These are phyloP conservation scores for Echria macrotheca DNA, from an alignment of 495 filamentous ascomycete species.

Conservation along the genomic window DNA sequence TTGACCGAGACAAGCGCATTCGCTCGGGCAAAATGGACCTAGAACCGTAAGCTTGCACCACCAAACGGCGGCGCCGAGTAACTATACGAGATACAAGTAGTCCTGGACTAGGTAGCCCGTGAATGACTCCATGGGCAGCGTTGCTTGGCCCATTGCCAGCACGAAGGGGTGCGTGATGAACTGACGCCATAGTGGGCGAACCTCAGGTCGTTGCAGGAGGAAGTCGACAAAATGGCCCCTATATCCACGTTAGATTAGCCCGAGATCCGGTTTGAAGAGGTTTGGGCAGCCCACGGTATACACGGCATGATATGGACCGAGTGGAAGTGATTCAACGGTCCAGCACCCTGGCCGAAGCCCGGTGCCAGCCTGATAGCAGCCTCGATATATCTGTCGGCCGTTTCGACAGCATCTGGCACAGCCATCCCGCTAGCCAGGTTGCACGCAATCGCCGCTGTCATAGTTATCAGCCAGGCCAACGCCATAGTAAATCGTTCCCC, in stretches of 20 bases:
- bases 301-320: slow-evolving; percentile 76
- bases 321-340: slow-evolving; percentile 93
- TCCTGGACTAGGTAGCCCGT: slow-evolving; percentile 85
- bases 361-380: slow-evolving; percentile 74
- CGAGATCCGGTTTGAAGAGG: too few species aligned
- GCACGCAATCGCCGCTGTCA: slow-evolving; percentile 79
- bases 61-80: too few species aligned
- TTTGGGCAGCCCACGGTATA: slow-evolving; percentile 59
- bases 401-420: slow-evolving; percentile 58
- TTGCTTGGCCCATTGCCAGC: slow-evolving; percentile 64
- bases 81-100: slow-evolving; percentile 73
- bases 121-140: slow-evolving; percentile 65
- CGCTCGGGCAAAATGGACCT: slow-evolving; percentile 73
- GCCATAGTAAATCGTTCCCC: too few species aligned
- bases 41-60: too few species aligned
- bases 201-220: slow-evolving; percentile 67
- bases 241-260: slow-evolving; percentile 15
- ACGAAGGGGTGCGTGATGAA: slow-evolving; percentile 82
- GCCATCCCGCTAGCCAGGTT: slow-evolving; percentile 63
- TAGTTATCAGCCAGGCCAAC: too few species aligned
- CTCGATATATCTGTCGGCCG: slow-evolving; percentile 74
- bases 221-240: slow-evolving; percentile 84
- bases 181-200: slow-evolving; percentile 61
- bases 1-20: slow-evolving; percentile 84
- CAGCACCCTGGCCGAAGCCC: slow-evolving; percentile 71